Evolutionary conservation across 805 yeast genomes (phyloP), one percentile per base, ranked within the genome.

Genomic region (Starmerella bombicola): DNA sequence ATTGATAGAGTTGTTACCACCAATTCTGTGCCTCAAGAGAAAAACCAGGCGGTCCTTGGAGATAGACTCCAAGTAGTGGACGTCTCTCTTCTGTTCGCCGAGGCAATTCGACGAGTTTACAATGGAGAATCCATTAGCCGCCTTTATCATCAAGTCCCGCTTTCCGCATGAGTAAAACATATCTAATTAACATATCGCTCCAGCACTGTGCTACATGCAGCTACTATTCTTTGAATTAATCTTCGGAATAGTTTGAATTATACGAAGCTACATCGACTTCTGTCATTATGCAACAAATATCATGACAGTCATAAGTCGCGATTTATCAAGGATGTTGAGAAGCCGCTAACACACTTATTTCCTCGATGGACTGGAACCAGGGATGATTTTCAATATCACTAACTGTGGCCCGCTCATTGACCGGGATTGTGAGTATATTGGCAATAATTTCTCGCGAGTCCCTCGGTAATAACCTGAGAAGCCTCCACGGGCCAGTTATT

Each of bases 101-200:
- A 91, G 62, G 88, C 96, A 2, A 84, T 91, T 33, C 71, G 99
- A 59, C 71, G 99, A 60, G 88, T 91, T 37, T 94, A 91, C 61
- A 91, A 91, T 53, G 99, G 99, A 51, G 99, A 91, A 65, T 76
- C 88, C 13, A 94, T 91, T 15, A 79, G 93, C 16, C 80, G 84
- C 82, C 67, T 91, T 46, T 91, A 86, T 63, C 95, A 85, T 54
- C 86, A 81, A 52, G 93, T 39, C 2, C 49, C 45, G 7, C 22
- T 18, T 15, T 37, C 37, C 2, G 21, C 42, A 10, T 44, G 33
- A 33, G n/a, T 8, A n/a, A 34, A n/a, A 9, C 28, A 10, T 24
- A 24, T 24, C 13, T 24, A n/a, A n/a, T n/a, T n/a, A n/a, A n/a
- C n/a, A n/a, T n/a, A n/a, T n/a, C n/a, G n/a, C n/a, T n/a, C n/a